These are phyloP conservation scores for Phytophthora citrophthora DNA, from an alignment of 352 stramenopile genomes.

Conservation along the genomic window DNA sequence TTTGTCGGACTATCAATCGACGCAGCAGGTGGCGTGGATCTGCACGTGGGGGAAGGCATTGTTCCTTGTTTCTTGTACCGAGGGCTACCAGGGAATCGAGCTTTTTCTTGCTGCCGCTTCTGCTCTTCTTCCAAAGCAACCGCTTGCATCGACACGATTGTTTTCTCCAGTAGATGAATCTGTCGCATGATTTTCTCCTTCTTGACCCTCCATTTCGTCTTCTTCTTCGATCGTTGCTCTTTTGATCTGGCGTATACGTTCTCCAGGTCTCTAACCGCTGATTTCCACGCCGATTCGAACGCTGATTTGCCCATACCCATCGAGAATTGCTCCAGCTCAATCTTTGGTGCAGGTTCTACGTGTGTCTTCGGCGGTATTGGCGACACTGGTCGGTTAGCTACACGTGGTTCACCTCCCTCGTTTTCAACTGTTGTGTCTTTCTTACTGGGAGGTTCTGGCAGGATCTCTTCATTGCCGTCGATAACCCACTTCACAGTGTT, in stretches of 20 bases:
- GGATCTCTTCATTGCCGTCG: constrained; percentile 33
- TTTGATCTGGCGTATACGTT: constrained; percentile 55
- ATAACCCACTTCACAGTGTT: constrained; percentile 33
- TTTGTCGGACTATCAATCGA: constrained; percentile 48
- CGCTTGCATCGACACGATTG: constrained; percentile 66
- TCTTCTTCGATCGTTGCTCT: constrained; percentile 44
- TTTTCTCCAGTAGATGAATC: constrained; percentile 76
- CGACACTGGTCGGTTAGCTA: neutral
- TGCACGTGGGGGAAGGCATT: constrained; percentile 24
- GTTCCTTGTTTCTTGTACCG: constrained; percentile 22
- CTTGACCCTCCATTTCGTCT: constrained; percentile 61
- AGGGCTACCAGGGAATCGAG: constrained; percentile 36
- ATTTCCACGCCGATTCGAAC: constrained; percentile 61
- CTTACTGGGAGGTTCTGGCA: constrained; percentile 23
- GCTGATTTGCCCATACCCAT: constrained; percentile 59
- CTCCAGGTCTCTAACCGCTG: constrained; percentile 54
- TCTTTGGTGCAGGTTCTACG: neutral
- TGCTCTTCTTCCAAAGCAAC: constrained; percentile 60
- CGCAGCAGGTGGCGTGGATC: constrained; percentile 13
- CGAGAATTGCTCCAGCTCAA: constrained; percentile 42
- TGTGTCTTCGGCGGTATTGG: neutral
- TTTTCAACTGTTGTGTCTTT: neutral
- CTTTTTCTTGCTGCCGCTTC: constrained; percentile 44
- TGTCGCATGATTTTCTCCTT: constrained; percentile 75
- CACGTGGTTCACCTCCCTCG: constrained; percentile 5